Conservation (phyloP, 108 stramenopile genomes). For the Schizochytrium sp. region DNA sequence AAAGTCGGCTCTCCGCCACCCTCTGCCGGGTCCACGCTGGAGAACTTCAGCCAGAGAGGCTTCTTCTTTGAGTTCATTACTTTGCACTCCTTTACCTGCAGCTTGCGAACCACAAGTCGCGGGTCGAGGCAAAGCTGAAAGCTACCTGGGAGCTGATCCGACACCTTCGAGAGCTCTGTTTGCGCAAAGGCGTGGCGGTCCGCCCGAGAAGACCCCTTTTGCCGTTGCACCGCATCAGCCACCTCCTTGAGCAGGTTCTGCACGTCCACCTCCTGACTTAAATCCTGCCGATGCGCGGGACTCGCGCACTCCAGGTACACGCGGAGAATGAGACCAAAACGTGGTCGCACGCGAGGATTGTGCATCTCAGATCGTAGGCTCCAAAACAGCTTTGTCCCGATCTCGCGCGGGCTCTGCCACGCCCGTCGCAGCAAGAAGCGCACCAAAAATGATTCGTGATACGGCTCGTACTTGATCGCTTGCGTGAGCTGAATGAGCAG, state of each 20-base stretch:
- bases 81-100: constrained; percentile 17
- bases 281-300: background rate
- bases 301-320: constrained; percentile 15
- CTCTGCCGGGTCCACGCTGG: background rate
- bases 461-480: constrained; percentile 36
- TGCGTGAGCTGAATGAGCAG: constrained; percentile 36
- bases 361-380: constrained; percentile 33
- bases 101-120: background rate
- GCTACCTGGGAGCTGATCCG: background rate
- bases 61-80: constrained; percentile 33
- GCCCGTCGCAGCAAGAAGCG: constrained; percentile 34
- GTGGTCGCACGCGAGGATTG: background rate
- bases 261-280: constrained; percentile 24
- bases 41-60: constrained; percentile 29
- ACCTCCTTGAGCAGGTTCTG: background rate
- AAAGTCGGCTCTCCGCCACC: background rate
- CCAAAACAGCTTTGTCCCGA: constrained; percentile 37
- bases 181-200: background rate
- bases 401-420: constrained; percentile 16
- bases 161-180: background rate
- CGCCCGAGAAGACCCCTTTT: background rate
- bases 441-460: constrained; percentile 28
- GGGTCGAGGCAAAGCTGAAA: constrained; percentile 22
- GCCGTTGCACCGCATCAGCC: background rate
- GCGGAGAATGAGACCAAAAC: constrained; percentile 7